Evolutionary conservation across 139 green algal genomes (phyloP), one percentile per base, ranked within the genome.

Genomic region (Trebouxia sp.): DNA sequence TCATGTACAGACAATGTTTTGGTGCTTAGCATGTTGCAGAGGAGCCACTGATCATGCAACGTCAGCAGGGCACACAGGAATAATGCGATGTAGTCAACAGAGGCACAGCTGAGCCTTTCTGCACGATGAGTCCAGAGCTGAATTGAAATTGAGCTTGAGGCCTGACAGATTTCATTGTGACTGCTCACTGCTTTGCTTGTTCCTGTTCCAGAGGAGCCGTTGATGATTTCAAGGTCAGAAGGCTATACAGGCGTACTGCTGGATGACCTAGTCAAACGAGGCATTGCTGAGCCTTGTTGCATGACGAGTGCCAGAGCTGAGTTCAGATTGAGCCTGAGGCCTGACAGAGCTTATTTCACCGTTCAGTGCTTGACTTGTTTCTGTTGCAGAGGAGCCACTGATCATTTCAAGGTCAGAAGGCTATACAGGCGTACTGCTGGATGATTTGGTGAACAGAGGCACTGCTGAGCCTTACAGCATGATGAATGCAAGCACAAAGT

Each of bases 381-480:
- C 56, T 53, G 26, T n/a, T 77, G 53, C 82, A 86, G 82, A 24
- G 15, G 80, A 83, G 11, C 83, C 81, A 1, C 80, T 92, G 76
- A 15, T 85, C 72, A 67, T 92, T 47, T 80, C 78, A 12, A 55
- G 88, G 9, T 56, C 77, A 20, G 79, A 91, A 38, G 81, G 80
- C 62, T 92, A 92, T 81, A 75, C 72, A 12, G 88, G 88, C 10
- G 88, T 92, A 37, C 76, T 92, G 17, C 65, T 91, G 42, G 85
- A 92, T 65, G 88, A 92, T 70, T 42, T 92, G 28, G 79, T 90
- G 20, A 76, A 28, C 20, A 56, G 83, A 14, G 86, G 88, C 41
- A 90, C 87, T 11, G 41, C 42, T 17, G 88, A 92, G 79, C 88
- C 88, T 12, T 92, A 92, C 79, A 81, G 88, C 56, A 92, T 92